Conservation (phyloP, 345 rosid species). For the Aegle marmelos region DNA sequence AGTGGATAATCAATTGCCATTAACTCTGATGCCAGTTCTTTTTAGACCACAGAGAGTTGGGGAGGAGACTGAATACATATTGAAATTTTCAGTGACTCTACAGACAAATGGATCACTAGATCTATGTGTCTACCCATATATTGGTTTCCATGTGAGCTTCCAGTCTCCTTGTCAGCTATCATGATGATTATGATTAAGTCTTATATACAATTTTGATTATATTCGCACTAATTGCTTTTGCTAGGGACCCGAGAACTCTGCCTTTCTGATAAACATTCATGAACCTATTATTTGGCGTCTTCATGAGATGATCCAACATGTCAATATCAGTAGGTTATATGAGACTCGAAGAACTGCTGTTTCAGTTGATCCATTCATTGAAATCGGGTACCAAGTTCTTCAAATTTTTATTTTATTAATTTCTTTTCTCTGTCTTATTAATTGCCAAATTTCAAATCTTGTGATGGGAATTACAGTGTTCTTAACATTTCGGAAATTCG, state of each 20-base stretch:
- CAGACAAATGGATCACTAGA: conserved; percentile 86
- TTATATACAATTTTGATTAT: conserved; percentile 4
- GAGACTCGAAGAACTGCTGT: conserved; percentile 72
- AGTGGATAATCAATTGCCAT: conserved; percentile 95
- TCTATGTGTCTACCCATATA: conserved; percentile 77
- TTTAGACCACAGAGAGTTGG: conserved; percentile 85
- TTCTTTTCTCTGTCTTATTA: conserved; percentile 5
- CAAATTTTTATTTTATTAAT: neutral
- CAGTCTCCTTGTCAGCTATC: conserved; percentile 2
- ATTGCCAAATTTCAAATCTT: conserved; percentile 3
- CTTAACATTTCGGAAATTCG: conserved; percentile 87
- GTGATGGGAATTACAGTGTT: conserved; percentile 53
- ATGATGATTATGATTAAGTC: neutral
- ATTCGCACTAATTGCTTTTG: conserved; percentile 17
- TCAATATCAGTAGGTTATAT: conserved; percentile 65
- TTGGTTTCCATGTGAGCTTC: conserved; percentile 69
- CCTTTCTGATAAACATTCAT: conserved; percentile 87
- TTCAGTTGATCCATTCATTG: conserved; percentile 94
- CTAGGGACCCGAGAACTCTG: conserved; percentile 80
- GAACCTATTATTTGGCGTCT: conserved; percentile 99
- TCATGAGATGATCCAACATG: conserved; percentile 93
- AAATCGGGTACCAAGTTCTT: conserved; percentile 67
- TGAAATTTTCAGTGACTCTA: conserved; percentile 74
- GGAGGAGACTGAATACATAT: conserved; percentile 62
- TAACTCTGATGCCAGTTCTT: conserved; percentile 93